Conservation (phyloP, 2,329 filamentous ascomycete genomes). For the Aspergillus sp. region DNA sequence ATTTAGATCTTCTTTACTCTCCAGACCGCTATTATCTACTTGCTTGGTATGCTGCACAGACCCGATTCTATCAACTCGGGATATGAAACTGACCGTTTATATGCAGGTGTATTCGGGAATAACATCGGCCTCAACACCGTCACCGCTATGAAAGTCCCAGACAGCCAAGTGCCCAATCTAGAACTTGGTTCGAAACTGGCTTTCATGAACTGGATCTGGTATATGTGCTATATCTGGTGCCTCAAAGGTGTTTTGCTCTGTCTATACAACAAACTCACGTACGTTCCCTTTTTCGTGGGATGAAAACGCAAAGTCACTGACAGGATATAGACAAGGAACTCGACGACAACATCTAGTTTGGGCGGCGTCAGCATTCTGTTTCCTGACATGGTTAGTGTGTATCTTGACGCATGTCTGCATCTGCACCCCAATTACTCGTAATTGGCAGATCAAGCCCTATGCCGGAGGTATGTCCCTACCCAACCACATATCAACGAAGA, state of each 20-base stretch:
- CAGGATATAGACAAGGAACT: conserved; percentile 14
- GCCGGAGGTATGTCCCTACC: conserved; percentile 13
- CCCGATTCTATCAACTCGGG: too few relatives aligned
- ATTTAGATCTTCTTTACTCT: conserved; percentile 10
- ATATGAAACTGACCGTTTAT: neutral
- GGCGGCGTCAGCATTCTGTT: conserved; percentile 15
- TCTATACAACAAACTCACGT: conserved; percentile 25
- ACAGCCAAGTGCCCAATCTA: conserved; percentile 15
- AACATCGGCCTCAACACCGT: conserved; percentile 22
- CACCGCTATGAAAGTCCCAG: conserved; percentile 21
- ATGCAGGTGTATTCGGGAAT: conserved; percentile 19
- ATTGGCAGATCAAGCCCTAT: conserved; percentile 29
- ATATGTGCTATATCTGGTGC: conserved; percentile 27
- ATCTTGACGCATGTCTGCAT: conserved; percentile 23
- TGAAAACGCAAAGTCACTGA: neutral
- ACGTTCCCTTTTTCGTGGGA: conserved; percentile 2
- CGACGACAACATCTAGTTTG: conserved; percentile 19
- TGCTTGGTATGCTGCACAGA: conserved; percentile 3
- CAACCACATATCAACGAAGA: neutral
- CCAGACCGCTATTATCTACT: conserved; percentile 8
- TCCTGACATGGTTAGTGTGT: conserved; percentile 20
- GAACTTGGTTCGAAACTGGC: conserved; percentile 24
- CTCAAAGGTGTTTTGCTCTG: conserved; percentile 27
- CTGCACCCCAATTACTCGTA: conserved; percentile 21
- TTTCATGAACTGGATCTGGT: conserved; percentile 30